Base-by-base conservation (phyloP, 83 land plant species). In the Thuja plicata region DNA sequence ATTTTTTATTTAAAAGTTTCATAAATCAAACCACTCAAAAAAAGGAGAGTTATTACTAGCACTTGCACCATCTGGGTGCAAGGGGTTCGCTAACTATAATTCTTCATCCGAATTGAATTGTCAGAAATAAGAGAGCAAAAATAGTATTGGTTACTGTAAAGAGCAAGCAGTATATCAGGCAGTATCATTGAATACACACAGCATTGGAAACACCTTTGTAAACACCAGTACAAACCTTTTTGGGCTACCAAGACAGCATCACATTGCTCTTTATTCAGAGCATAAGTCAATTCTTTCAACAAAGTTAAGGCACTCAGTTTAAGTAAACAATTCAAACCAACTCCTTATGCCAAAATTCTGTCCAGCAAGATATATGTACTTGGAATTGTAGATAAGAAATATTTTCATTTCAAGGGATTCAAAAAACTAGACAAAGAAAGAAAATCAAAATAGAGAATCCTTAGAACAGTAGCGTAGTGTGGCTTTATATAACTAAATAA, bases 281-380 rank as follows among this genome's bases (percentile, higher is more conserved):
- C 98, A 89, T 98, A 98, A 91, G 99, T 98, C 80, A 98, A 92
- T 93, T 97, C 97, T 97, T 98, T 98, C 92, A 98, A 89, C 78
- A 8, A 71, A n/a, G 12, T 37, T 6, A 7, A 30, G 35, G 3
- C 77, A 73, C 74, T 70, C n/a, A 10, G 35, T 73, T n/a, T 11
- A 32, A 73, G 11, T 10, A 73, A 8, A 8, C 37, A 73, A 32
- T 73, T 34, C 35, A n/a, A 73, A 73, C 9, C 35, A 32, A 32
- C 11, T 10, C 77, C 77, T 32, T 9, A 34, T 21, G 30, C 10
- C 35, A 73, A 73, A 73, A 8, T 35, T 32, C 13, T n/a, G 35
- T 11, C 77, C 32, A 73, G 32, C 37, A 73, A 73, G 11, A 12
- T 30, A 12, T 9, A 1, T 71, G 30, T 71, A 1, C 13, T 73